Conservation (phyloP, 2,329 filamentous ascomycete species). For the Neopestalotiopsis rosae region DNA sequence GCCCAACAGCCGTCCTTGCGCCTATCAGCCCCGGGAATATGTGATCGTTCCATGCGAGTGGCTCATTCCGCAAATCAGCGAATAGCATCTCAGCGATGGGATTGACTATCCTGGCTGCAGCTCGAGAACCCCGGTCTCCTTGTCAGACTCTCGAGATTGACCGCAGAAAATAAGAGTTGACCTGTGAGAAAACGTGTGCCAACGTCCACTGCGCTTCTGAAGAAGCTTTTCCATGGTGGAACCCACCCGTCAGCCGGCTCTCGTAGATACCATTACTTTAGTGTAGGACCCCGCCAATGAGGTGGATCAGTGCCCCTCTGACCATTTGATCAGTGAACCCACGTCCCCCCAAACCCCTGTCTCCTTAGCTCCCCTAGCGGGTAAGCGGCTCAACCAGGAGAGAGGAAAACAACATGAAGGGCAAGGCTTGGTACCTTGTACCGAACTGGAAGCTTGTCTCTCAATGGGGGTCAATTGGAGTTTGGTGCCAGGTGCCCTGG, state of each 20-base stretch:
- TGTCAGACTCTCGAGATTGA: constrained; percentile 20
- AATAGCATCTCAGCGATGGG: constrained; percentile 29
- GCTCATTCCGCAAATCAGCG: constrained; percentile 29
- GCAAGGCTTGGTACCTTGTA: neutral
- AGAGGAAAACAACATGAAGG: neutral
- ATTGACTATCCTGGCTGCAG: constrained; percentile 29
- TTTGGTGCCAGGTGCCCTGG: neutral
- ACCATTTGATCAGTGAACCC: neutral
- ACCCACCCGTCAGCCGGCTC: neutral
- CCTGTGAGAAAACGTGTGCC: too few relatives aligned
- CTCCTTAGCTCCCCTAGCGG: constrained; percentile 7
- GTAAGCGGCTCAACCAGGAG: constrained; percentile 14
- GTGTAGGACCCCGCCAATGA: neutral
- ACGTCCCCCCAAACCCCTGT: neutral
- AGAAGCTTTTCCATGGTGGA: neutral
- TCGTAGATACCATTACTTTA: neutral
- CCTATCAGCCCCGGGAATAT: neutral
- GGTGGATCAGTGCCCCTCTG: neutral
- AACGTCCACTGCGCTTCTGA: neutral
- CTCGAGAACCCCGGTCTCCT: constrained; percentile 23
- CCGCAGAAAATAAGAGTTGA: constrained; percentile 15
- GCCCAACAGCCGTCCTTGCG: neutral
- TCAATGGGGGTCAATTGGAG: neutral
- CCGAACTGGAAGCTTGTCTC: neutral
- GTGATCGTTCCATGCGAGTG: constrained; percentile 30